A percentile compares a stretch with the other conserved stretches of the same genome.
Evolutionary conservation across 2,329 filamentous ascomycete genomes (phyloP).

Genomic region (Pyricularia sp.): DNA sequence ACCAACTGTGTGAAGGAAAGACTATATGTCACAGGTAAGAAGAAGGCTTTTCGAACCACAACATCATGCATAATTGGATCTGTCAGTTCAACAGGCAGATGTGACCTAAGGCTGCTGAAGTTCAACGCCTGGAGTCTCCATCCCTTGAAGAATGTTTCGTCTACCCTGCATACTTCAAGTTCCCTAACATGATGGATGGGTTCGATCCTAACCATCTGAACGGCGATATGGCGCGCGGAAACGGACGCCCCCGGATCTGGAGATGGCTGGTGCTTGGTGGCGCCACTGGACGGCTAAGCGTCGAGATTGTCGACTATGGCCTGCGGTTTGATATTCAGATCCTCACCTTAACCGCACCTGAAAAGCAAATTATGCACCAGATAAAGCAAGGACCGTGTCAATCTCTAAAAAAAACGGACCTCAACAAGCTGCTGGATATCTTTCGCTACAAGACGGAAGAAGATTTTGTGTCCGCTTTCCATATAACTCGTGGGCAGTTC

Average conservation of each 20-base stretch:
- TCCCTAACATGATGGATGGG: background rate
- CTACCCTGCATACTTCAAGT: background rate
- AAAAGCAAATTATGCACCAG: background rate
- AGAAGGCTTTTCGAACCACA: background rate
- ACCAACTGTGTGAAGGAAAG: background rate
- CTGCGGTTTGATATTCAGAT: background rate
- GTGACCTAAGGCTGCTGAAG: background rate
- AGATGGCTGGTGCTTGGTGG: background rate
- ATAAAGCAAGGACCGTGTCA: background rate
- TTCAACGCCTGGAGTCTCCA: background rate
- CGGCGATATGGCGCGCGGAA: background rate
- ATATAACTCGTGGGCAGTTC: background rate
- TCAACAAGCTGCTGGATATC: background rate
- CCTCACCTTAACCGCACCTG: background rate
- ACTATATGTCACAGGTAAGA: background rate
- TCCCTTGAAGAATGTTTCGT: background rate
- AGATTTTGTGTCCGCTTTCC: background rate
- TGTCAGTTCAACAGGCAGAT: background rate
- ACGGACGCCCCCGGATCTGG: background rate
- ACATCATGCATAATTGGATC: background rate
- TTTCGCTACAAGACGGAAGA: background rate
- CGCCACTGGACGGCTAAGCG: background rate
- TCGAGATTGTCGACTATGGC: background rate
- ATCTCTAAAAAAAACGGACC: background rate
- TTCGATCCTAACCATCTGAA: background rate